Percentiles rank a stretch among this genome's conserved stretches.
Evolutionary conservation across 225 moss, liverwort and hornwort genomes (phyloP).

Genomic region (Asterella californica): DNA sequence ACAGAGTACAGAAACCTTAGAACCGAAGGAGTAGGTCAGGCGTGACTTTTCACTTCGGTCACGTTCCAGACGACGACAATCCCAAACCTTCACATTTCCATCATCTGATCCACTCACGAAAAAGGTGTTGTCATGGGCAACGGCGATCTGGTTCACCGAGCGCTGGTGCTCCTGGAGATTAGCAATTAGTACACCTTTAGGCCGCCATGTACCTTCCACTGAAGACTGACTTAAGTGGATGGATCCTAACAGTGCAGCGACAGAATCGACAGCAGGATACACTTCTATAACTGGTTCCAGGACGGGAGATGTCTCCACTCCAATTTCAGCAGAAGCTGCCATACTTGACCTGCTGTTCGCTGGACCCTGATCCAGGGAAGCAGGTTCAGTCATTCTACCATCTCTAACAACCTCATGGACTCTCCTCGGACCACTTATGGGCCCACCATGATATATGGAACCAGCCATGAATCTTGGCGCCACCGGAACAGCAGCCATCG

Average conservation of each 20-base stretch:
- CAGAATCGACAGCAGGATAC: conserved; percentile 64
- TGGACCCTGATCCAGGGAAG: conserved; percentile 56
- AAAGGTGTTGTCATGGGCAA: conserved; percentile 82
- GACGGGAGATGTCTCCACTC: conserved; percentile 28
- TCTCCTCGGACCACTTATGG: conserved; percentile 50
- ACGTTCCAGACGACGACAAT: conserved; percentile 82
- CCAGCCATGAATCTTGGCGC: conserved; percentile 77
- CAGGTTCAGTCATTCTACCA: conserved; percentile 66
- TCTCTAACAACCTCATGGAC: conserved; percentile 75
- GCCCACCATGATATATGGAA: conserved; percentile 76
- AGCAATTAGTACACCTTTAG: conserved; percentile 89
- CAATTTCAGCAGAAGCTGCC: conserved; percentile 51
- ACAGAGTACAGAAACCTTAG: conserved; percentile 63
- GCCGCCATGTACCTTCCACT: conserved; percentile 85
- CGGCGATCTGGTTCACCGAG: conserved; percentile 92
- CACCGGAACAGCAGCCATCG: conserved; percentile 40
- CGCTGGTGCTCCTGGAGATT: conserved; percentile 97
- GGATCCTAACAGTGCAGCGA: conserved; percentile 66
- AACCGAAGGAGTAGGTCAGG: conserved; percentile 69
- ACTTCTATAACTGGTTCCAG: conserved; percentile 59
- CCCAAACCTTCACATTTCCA: conserved; percentile 98
- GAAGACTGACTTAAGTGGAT: conserved; percentile 58
- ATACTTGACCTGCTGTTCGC: conserved; percentile 46
- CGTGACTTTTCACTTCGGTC: conserved; percentile 93
- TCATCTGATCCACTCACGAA: conserved; percentile 98